Percentiles rank a stretch among this genome's conserved stretches.
phyloP scores from a whole-genome alignment of 2,329 filamentous ascomycete genomes.

The Colletotrichum plurivorum region DNA sequence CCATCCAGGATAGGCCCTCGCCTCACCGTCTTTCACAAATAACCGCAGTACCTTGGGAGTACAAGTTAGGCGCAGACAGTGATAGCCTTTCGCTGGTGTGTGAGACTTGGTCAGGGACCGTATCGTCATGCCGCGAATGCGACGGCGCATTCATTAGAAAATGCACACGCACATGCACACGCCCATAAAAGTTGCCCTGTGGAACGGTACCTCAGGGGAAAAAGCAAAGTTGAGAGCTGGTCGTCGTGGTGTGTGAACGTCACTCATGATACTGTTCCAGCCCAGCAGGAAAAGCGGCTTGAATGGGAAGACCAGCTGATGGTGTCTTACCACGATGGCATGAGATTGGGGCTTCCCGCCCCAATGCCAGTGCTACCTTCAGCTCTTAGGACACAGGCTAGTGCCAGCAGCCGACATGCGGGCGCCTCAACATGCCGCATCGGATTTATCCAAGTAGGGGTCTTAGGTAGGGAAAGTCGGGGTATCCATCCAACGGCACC shows the following conservation, averaged over 20 bases:
- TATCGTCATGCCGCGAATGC: too few species aligned
- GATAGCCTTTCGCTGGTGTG: too few species aligned
- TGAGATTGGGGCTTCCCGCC: conserved; percentile 19
- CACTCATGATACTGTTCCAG: neutral
- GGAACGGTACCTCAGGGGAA: too few species aligned
- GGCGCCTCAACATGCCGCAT: conserved; percentile 12
- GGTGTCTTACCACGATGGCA: conserved; percentile 32
- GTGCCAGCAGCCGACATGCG: conserved; percentile 14
- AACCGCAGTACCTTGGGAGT: conserved; percentile 13
- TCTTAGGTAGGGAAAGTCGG: too few species aligned
- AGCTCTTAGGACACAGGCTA: conserved; percentile 7
- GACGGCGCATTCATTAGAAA: too few species aligned
- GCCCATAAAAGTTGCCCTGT: too few species aligned
- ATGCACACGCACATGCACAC: too few species aligned
- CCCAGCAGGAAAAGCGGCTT: conserved; percentile 19
- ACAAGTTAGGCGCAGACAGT: too few species aligned
- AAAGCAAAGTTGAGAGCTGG: too few species aligned
- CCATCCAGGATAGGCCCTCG: conserved; percentile 24
- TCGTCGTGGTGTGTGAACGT: neutral
- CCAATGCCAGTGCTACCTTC: conserved; percentile 26
- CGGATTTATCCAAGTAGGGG: neutral
- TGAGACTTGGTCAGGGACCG: too few species aligned
- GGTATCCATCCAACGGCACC: too few species aligned
- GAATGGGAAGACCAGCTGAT: conserved; percentile 34
- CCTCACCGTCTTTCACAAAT: conserved; percentile 16